Percentiles rank a stretch among this genome's conserved stretches.
Conservation (phyloP, 306 rosid genomes). For the Cercis canadensis region DNA sequence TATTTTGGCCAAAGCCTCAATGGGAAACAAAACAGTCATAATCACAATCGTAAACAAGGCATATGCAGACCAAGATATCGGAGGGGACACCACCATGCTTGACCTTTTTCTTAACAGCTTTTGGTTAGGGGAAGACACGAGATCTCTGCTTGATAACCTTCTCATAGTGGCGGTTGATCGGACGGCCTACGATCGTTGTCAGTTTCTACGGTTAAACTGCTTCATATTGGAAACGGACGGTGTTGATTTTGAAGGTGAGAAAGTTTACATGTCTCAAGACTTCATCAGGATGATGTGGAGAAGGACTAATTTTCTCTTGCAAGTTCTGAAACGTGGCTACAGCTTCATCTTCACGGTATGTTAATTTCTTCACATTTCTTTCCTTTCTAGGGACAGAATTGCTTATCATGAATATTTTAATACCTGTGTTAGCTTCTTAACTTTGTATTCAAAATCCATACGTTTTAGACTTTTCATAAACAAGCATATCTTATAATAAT, state of each 20-base stretch:
- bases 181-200: conserved; percentile 67
- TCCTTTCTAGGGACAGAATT: too few species aligned
- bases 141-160: conserved; percentile 52
- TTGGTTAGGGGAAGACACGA: conserved; percentile 77
- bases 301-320: conserved; percentile 58
- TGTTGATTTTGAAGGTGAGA: conserved; percentile 64
- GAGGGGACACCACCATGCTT: conserved; percentile 61
- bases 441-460: too few species aligned
- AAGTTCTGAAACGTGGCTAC: conserved; percentile 80
- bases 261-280: conserved; percentile 68
- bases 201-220: conserved; percentile 57
- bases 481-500: too few species aligned
- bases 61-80: conserved; percentile 58
- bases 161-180: conserved; percentile 71
- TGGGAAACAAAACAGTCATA: conserved; percentile 67
- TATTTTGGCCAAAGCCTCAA: conserved; percentile 58
- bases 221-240: conserved; percentile 59
- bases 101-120: conserved; percentile 72
- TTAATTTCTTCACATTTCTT: too few species aligned
- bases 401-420: too few species aligned
- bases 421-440: too few species aligned
- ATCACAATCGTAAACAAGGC: conserved; percentile 67
- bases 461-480: too few species aligned
- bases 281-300: conserved; percentile 89
- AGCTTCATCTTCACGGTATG: conserved; percentile 71